Evolutionary conservation across 2,329 filamentous ascomycete species (phyloP), one percentile per base, ranked within the genome.

Genomic region (Fonsecaea nubica): DNA sequence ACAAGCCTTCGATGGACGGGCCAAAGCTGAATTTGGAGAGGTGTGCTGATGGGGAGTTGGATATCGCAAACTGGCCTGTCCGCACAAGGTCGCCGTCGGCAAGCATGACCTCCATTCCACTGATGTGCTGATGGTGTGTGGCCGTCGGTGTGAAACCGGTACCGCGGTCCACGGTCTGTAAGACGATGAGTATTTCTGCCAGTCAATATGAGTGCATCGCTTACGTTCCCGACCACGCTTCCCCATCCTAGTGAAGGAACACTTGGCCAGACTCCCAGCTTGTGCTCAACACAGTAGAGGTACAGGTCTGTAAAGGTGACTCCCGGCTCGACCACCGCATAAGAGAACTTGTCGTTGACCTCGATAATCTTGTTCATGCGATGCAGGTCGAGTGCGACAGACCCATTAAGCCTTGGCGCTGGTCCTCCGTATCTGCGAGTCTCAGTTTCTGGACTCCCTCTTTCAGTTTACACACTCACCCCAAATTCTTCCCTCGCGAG

Each of bases 211-310:
- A 10, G 4, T 50, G 48, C 33, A 52, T 3, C 33, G 56, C 60
- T 13, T 63, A 66, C 66, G 70, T 85, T 85, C 1, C 83, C 83
- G 25, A 85, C 72, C 4, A 85, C 78, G 36, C 77, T 80, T 1
- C 83, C 83, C 75, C 83, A 84, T 32, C 82, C 83, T 8, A 85
- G 75, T 30, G 80, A 82, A 0, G 83, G 81, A 15, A 79, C 79
- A 66, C 80, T 81, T 1, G 82, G 80, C 83, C 82, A 84, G 4
- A 84, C 76, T 61, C 77, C 78, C 61, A 81, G 69, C 18, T 71
- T 71, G 59, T 76, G 67, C 59, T 79, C 76, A 21, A 75, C 74
- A 65, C 81, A 80, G 68, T 80, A 76, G 7, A 76, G 70, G 63
- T 82, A 81, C 2, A 84, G 74, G 57, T 82, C 79, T 30, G 77